phyloP scores from a whole-genome alignment of 2,329 filamentous ascomycete species.

The Colletotrichum costaricense region DNA sequence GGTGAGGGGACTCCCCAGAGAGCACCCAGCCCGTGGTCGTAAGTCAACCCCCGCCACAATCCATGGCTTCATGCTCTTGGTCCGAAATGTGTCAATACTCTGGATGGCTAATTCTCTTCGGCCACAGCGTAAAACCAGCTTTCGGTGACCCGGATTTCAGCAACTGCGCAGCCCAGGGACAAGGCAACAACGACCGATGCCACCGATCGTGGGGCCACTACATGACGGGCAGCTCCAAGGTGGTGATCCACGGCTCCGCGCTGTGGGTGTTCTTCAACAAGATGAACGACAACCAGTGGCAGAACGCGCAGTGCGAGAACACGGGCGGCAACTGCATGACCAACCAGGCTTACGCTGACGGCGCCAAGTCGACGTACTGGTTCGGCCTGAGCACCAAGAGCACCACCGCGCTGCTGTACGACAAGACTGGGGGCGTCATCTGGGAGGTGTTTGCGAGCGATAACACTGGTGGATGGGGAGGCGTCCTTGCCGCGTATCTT shows the following conservation, averaged over 20 bases:
- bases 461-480: constrained; percentile 43
- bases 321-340: constrained; percentile 41
- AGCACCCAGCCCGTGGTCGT: constrained; percentile 52
- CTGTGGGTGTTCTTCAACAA: constrained; percentile 50
- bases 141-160: constrained; percentile 39
- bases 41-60: constrained; percentile 17
- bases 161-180: constrained; percentile 36
- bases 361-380: constrained; percentile 40
- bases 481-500: constrained; percentile 45
- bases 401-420: constrained; percentile 43
- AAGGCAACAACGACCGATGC: constrained; percentile 40
- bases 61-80: constrained; percentile 39
- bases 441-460: constrained; percentile 36
- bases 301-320: constrained; percentile 38
- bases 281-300: constrained; percentile 41
- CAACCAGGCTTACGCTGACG: constrained; percentile 40
- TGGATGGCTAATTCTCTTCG: constrained; percentile 32
- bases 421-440: constrained; percentile 37
- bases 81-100: constrained; percentile 41
- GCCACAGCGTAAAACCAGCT: constrained; percentile 29
- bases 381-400: constrained; percentile 44
- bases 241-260: constrained; percentile 46
- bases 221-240: constrained; percentile 39
- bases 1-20: constrained; percentile 44
- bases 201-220: constrained; percentile 41